A percentile compares a stretch with the other conserved stretches of the same genome.
Evolutionary conservation across 2,329 filamentous ascomycete genomes (phyloP).

Genomic region (Paraphoma sp.): DNA sequence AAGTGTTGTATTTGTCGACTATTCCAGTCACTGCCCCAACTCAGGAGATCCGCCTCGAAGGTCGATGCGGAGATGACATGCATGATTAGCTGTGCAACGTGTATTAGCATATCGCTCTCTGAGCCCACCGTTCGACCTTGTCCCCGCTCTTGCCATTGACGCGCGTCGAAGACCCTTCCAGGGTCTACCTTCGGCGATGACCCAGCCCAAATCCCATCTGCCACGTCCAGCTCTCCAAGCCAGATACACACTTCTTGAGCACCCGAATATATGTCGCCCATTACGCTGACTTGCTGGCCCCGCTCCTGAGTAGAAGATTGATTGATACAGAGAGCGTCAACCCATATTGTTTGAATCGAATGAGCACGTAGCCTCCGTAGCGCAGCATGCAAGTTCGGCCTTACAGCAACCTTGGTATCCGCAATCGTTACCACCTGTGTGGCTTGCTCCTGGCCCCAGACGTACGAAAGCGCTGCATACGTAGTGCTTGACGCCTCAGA

Average conservation of each 20-base stretch:
- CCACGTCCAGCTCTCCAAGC: background rate
- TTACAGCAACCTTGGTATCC: background rate
- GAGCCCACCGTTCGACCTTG: background rate
- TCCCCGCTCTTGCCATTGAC: background rate
- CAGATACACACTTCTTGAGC: background rate
- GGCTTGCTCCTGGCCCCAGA: background rate
- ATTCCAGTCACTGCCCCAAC: background rate
- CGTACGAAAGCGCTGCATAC: background rate
- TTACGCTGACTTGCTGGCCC: background rate
- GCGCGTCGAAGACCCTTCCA: background rate
- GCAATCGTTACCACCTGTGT: background rate
- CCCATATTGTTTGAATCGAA: background rate
- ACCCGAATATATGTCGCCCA: background rate
- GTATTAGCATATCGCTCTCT: background rate
- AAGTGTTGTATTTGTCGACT: background rate
- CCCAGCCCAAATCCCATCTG: background rate
- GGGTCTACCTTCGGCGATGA: background rate
- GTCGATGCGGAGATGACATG: background rate
- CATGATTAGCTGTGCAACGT: background rate
- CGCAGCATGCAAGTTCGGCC: background rate
- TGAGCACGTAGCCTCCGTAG: background rate
- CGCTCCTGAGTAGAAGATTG: background rate
- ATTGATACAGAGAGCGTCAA: background rate
- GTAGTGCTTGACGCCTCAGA: background rate
- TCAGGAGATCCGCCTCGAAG: background rate